A percentile compares a stretch with the other conserved stretches of the same genome.
Evolutionary conservation across 306 rosid species (phyloP).

Genomic region (Lupinus albus): DNA sequence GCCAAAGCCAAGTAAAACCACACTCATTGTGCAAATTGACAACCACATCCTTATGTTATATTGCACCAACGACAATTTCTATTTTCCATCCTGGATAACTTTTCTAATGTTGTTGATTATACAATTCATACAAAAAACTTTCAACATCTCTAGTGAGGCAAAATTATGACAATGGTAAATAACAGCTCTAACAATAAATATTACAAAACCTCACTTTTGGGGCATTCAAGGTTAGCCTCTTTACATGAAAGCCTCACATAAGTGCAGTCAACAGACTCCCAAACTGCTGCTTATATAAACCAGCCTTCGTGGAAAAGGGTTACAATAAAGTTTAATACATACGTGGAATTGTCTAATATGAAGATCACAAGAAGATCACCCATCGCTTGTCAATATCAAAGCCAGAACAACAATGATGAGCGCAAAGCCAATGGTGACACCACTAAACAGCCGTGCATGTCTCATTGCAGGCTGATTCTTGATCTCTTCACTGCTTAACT

Average conservation of each 20-base stretch:
- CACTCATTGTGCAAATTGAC: not conserved
- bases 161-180: constrained; percentile 5
- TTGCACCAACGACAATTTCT: constrained; percentile 4
- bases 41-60: not conserved
- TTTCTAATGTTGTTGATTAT: not conserved
- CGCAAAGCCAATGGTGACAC: constrained; percentile 53
- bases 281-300: constrained; percentile 15
- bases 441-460: constrained; percentile 52
- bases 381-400: constrained; percentile 69
- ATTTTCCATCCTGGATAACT: not conserved
- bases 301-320: not conserved
- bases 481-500: constrained; percentile 55
- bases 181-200: constrained; percentile 17
- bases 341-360: not conserved
- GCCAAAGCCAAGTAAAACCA: not conserved
- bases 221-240: constrained; percentile 23
- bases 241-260: not conserved
- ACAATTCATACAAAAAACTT: constrained; percentile 19
- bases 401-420: constrained; percentile 71
- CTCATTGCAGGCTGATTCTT: constrained; percentile 42
- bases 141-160: constrained; percentile 32
- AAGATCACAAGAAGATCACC: constrained; percentile 42
- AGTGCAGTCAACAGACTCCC: not conserved
- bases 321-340: constrained; percentile 6
- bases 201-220: constrained; percentile 4